Percentiles rank a stretch among this genome's conserved stretches.
These are phyloP conservation scores for Diddensiella caesifluorescens DNA, from an alignment of 805 yeast species.

Conservation along the genomic window DNA sequence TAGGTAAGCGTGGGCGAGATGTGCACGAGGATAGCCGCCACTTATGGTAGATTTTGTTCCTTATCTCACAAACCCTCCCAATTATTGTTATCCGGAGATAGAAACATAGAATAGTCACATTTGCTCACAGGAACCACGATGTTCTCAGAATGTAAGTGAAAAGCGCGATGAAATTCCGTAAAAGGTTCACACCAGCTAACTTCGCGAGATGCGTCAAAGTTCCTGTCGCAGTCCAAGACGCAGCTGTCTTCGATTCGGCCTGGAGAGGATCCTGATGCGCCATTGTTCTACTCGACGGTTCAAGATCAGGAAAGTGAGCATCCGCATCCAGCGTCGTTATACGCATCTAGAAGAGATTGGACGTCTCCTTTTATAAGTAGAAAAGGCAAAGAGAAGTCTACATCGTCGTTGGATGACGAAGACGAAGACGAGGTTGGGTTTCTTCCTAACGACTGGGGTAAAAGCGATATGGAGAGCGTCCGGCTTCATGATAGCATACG, in stretches of 20 bases:
- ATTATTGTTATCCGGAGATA: constrained; percentile 4
- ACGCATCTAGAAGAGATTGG: constrained; percentile 15
- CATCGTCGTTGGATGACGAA: constrained; percentile 12
- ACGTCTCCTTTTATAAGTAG: constrained; percentile 10
- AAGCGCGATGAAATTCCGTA: no score
- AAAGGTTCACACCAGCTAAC: neutral
- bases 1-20: no score
- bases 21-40: no score
- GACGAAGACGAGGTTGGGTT: constrained; percentile 10
- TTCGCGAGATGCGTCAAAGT: constrained; percentile 32
- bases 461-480: constrained; percentile 10
- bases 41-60: no score
- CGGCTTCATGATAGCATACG: neutral
- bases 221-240: constrained; percentile 32
- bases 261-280: constrained; percentile 20
- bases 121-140: constrained; percentile 11
- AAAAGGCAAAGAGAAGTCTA: constrained; percentile 3
- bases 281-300: constrained; percentile 26
- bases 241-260: constrained; percentile 24
- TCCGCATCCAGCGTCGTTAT: constrained; percentile 17
- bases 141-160: constrained; percentile 28
- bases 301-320: constrained; percentile 21
- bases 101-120: neutral
- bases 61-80: no score
- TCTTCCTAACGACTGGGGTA: constrained; percentile 6